Evolutionary conservation across 495 filamentous ascomycete genomes (phyloP).

Genomic region (Aspergillus bridgeri): DNA sequence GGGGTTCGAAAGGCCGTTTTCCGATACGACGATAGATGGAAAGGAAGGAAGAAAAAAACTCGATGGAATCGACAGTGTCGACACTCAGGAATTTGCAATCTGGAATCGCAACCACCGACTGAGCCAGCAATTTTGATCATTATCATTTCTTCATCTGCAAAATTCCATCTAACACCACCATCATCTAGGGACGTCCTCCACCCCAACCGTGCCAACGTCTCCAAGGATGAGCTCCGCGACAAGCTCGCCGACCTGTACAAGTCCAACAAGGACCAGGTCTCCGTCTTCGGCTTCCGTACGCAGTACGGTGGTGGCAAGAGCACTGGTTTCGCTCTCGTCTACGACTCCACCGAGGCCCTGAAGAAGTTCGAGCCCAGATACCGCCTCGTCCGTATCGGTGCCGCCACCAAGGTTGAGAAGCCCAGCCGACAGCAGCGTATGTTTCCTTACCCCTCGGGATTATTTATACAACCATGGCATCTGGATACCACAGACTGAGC

Average conservation of each 20-base stretch:
- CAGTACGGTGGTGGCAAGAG: constrained; percentile 99
- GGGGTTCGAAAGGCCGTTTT: background rate
- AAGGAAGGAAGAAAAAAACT: background rate
- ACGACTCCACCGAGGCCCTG: constrained; percentile 93
- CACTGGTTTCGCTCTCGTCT: constrained; percentile 97
- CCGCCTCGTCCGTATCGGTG: constrained; percentile 88
- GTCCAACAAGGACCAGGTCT: constrained; percentile 91
- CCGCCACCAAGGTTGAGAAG: constrained; percentile 90
- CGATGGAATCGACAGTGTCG: background rate
- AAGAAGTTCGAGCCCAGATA: constrained; percentile 99
- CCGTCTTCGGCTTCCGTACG: constrained; percentile 96
- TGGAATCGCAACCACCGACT: constrained; percentile 1
- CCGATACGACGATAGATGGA: background rate
- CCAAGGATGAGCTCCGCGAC: constrained; percentile 94
- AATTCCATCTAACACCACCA: background rate
- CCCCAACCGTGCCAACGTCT: constrained; percentile 95
- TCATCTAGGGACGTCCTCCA: constrained; percentile 90
- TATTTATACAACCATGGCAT: no score
- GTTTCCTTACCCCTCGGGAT: constrained; percentile 49
- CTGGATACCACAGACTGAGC: no score
- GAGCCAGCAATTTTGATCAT: constrained; percentile 15
- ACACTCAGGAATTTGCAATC: background rate
- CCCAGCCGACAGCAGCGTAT: constrained; percentile 96
- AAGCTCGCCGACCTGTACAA: constrained; percentile 98
- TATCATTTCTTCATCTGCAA: constrained; percentile 21